Evolutionary conservation across 257 asterid genomes (phyloP).

Genomic region (Lithospermum erythrorhizon): DNA sequence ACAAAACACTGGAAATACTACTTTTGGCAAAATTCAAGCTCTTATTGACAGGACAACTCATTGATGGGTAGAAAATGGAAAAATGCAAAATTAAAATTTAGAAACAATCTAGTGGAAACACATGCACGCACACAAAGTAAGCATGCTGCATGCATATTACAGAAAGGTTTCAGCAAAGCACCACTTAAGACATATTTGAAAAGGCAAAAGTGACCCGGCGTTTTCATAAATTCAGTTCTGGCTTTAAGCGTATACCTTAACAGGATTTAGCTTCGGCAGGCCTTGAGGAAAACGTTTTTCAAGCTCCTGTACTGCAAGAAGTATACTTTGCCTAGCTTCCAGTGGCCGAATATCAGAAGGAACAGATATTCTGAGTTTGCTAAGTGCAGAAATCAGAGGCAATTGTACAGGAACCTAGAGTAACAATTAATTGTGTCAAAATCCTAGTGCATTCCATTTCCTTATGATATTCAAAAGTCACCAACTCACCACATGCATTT

Average conservation of each 20-base stretch:
- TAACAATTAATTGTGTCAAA: slow-evolving; percentile 6
- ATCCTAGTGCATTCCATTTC: background rate
- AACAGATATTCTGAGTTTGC: slow-evolving; percentile 72
- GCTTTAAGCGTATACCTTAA: slow-evolving; percentile 40
- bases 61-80: background rate
- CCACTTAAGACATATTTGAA: background rate
- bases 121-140: no score
- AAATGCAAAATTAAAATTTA: background rate
- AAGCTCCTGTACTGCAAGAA: slow-evolving; percentile 77
- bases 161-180: background rate
- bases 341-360: slow-evolving; percentile 84
- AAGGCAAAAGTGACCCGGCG: no score
- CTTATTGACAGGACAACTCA: background rate
- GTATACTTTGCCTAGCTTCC: slow-evolving; percentile 79
- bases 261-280: slow-evolving; percentile 86
- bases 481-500: slow-evolving; percentile 92
- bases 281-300: slow-evolving; percentile 87
- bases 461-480: background rate
- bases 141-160: background rate
- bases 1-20: no score
- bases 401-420: slow-evolving; percentile 90
- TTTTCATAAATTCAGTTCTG: background rate
- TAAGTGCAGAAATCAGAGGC: slow-evolving; percentile 79
- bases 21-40: background rate
- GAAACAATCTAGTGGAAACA: no score